Base-by-base conservation (phyloP, 2,329 filamentous ascomycete species). In the Diaporthe vexans region DNA sequence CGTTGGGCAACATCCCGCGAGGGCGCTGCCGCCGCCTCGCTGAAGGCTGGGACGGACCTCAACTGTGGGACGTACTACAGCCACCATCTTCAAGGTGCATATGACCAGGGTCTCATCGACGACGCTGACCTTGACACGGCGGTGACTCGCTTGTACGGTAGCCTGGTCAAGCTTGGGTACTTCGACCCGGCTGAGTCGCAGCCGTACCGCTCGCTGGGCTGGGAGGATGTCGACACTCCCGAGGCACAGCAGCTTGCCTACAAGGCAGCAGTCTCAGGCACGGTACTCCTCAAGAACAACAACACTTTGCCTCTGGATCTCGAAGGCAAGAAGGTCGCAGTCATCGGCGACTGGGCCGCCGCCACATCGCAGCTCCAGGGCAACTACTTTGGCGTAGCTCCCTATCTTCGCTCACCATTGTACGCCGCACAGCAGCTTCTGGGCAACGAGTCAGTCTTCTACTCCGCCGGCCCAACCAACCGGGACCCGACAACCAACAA, bases 331-430 rank as follows among this genome's bases (percentile, higher is more conserved):
- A 85, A 81, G 9, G 82, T 92, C 4, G 90, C 88, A 0, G 81
- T 92, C 57, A 82, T 92, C 37, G 91, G 90, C 0, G 86, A 86
- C 61, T 92, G 89, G 86, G 89, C 88, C 3, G 90, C 90, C 69
- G 88, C 88, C 9, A 89, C 88, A 0, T 83, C 81, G 6, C 86
- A 91, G 74, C 86, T 92, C 83, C 88, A 88, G 68, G 91, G 90
- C 0, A 90, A 90, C 77, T 92, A 93, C 81, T 84, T 79, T 73
- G 90, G 91, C 37, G 81, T 84, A 3, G 85, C 91, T 0, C 89
- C 89, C 0, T 92, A 89, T 80, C 82, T 89, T 4, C 86, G 85
- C 76, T 87, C 85, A 5, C 90, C 90, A 0, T 82, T 90, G 0
- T 86, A 85, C 40, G 89, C 90, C 15, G 74, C 43, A 15, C 72